Conservation (phyloP, 2,329 filamentous ascomycete species). For the Thermoascus crustaceus region DNA sequence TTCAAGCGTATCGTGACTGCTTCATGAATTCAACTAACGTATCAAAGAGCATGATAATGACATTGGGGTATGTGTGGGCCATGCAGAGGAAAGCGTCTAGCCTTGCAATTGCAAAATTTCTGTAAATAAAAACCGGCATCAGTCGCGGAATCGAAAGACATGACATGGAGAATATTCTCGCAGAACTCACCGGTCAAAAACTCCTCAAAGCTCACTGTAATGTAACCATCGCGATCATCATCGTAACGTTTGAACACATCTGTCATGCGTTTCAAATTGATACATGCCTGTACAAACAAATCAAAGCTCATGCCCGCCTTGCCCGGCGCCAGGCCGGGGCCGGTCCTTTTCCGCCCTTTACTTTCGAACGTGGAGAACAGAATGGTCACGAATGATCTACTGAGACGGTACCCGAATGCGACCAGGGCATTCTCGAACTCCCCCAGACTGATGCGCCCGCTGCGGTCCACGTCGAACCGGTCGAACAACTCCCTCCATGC, state of each 20-base stretch:
- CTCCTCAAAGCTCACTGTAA: conserved; percentile 74
- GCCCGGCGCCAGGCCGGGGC: conserved; percentile 14
- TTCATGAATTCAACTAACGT: too few species aligned
- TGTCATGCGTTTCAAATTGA: conserved; percentile 95
- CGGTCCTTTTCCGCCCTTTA: conserved; percentile 35
- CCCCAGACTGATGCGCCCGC: conserved; percentile 72
- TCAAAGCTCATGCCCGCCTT: conserved; percentile 76
- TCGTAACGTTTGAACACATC: conserved; percentile 99
- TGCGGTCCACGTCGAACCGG: conserved; percentile 81
- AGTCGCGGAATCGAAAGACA: conserved; percentile 3
- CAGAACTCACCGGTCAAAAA: conserved; percentile 54
- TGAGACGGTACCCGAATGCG: conserved; percentile 88
- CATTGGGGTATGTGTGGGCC: too few species aligned
- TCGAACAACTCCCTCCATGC: conserved; percentile 94
- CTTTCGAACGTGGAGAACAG: conserved; percentile 85
- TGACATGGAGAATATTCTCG: background rate
- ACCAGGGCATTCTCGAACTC: conserved; percentile 89
- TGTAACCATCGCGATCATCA: conserved; percentile 89
- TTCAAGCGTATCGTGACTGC: too few species aligned
- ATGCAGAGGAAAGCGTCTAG: conserved; percentile 12
- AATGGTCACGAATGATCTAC: conserved; percentile 70
- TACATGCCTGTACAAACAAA: conserved; percentile 94
- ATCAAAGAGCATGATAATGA: too few species aligned
- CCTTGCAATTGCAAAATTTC: conserved; percentile 31
- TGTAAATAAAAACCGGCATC: conserved; percentile 9